Evolutionary conservation across 139 green algal genomes (phyloP).

Genomic region (Chlorella sorokiniana): DNA sequence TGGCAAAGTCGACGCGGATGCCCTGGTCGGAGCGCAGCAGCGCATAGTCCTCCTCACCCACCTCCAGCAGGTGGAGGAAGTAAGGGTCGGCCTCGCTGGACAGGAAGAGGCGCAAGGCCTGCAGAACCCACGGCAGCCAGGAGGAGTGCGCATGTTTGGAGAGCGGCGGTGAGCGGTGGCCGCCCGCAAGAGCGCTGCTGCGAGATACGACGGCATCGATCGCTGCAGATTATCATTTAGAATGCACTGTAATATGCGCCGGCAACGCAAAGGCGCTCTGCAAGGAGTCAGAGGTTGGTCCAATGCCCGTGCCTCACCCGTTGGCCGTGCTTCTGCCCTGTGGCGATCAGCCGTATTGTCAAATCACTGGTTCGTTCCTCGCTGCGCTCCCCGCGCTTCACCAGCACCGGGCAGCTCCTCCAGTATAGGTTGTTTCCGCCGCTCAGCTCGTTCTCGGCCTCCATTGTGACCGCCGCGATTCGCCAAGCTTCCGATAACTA

Average conservation of each 20-base stretch:
- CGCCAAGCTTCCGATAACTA: no score
- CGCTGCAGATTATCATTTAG: no score
- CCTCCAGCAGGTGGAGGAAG: conserved; percentile 86
- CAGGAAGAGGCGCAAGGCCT: conserved; percentile 78
- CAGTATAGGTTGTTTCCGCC: conserved; percentile 69
- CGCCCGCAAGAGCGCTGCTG: no score
- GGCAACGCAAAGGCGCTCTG: not conserved
- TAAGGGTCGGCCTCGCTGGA: conserved; percentile 77
- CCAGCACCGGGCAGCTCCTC: conserved; percentile 66
- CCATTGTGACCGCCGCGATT: not conserved
- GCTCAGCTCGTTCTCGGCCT: not conserved
- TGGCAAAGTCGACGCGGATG: conserved; percentile 92
- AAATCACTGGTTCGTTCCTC: not conserved
- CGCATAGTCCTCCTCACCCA: conserved; percentile 91
- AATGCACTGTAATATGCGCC: no score
- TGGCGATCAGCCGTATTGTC: conserved; percentile 15
- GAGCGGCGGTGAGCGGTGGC: not conserved
- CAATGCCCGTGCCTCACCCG: conserved; percentile 1
- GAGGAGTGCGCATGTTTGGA: not conserved
- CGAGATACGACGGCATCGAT: no score
- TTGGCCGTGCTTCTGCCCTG: conserved; percentile 1
- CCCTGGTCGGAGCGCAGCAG: conserved; percentile 85
- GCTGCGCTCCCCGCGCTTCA: conserved; percentile 54
- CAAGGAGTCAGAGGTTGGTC: not conserved
- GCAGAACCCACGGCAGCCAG: not conserved